Evolutionary conservation across 768 basidiomycete genomes (phyloP), one percentile per base, ranked within the genome.

Genomic region (Hygrophorus pudorinus): DNA sequence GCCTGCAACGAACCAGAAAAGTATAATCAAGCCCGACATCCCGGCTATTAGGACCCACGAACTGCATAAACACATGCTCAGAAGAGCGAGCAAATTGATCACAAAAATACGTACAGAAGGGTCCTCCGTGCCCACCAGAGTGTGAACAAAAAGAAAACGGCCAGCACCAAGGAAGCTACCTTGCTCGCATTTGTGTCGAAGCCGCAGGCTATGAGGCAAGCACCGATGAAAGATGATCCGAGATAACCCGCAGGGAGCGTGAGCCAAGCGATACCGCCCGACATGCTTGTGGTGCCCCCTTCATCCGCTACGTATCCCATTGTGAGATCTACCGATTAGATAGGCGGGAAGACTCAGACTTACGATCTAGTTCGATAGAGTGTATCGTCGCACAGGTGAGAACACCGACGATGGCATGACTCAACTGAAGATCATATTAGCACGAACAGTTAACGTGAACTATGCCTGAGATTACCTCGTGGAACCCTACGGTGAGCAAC

Each of bases 131-230:
- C 85, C 85, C 86, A 88, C 86, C 88, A 94, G 2, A 92, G 70
- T 1, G 88, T 91, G 52, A 92, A 70, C 27, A 93, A 51, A 65
- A 92, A 93, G 62, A 90, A 86, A n/a, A 60, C 84, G 7, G 80
- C 91, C 40, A 94, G 70, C 7, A 81, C 79, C 16, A 94, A 60
- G 16, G 77, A 78, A 1, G 88, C 90, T 36, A 91, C 56, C 58
- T 94, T 94, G 64, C 81, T 85, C 3, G 91, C 91, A 51, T 86
- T 81, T 37, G 85, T 89, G 60, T 91, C 76, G 58, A 91, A 91
- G 10, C 88, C 90, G 49, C 86, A 89, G 10, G 88, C 76, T 47
- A 96, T 92, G 32, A 96, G 67, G 35, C 75, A 73, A 1, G 88
- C 91, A 18, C 92, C 92, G 42, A 94, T 88, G 55, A 94, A 68